phyloP scores from a whole-genome alignment of 805 yeast species.

The Cyberlindnera maritima region DNA sequence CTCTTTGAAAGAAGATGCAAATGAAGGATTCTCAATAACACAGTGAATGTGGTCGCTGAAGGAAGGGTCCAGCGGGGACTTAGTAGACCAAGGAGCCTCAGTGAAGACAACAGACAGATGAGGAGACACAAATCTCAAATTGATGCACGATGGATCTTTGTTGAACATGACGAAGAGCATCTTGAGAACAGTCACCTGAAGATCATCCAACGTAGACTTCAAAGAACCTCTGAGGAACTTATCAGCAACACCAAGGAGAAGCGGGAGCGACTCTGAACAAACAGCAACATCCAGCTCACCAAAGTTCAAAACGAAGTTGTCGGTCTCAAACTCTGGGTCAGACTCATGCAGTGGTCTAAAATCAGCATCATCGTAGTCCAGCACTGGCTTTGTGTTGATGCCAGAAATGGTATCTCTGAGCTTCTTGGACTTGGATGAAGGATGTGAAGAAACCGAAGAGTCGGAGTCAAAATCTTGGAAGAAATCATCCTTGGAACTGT shows the following conservation, averaged over 20 bases:
- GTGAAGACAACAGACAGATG: slow-evolving; percentile 39
- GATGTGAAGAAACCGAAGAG: not conserved
- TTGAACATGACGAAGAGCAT: slow-evolving; percentile 36
- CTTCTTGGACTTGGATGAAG: not conserved
- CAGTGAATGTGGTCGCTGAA: slow-evolving; percentile 15
- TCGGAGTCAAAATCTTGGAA: slow-evolving; percentile 21
- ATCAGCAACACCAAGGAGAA: slow-evolving; percentile 37
- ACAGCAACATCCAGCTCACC: slow-evolving; percentile 46
- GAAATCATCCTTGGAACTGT: slow-evolving; percentile 7
- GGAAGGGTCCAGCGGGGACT: slow-evolving; percentile 13
- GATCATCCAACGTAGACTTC: slow-evolving; percentile 54
- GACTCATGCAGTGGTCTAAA: slow-evolving; percentile 23
- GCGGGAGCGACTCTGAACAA: slow-evolving; percentile 42
- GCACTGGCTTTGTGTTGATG: slow-evolving; percentile 9
- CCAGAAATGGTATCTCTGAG: slow-evolving; percentile 22
- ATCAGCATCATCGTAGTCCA: slow-evolving; percentile 20
- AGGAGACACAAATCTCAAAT: slow-evolving; percentile 49
- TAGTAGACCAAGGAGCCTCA: slow-evolving; percentile 24
- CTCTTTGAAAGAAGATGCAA: slow-evolving; percentile 20
- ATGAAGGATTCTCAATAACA: slow-evolving; percentile 22
- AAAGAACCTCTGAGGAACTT: slow-evolving; percentile 38
- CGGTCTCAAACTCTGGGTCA: slow-evolving; percentile 47
- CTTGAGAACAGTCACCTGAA: slow-evolving; percentile 59
- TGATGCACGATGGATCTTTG: slow-evolving; percentile 36
- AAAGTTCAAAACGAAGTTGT: slow-evolving; percentile 52